phyloP scores from a whole-genome alignment of 2,329 filamentous ascomycete genomes.

The Cucurbitaria berberidis region DNA sequence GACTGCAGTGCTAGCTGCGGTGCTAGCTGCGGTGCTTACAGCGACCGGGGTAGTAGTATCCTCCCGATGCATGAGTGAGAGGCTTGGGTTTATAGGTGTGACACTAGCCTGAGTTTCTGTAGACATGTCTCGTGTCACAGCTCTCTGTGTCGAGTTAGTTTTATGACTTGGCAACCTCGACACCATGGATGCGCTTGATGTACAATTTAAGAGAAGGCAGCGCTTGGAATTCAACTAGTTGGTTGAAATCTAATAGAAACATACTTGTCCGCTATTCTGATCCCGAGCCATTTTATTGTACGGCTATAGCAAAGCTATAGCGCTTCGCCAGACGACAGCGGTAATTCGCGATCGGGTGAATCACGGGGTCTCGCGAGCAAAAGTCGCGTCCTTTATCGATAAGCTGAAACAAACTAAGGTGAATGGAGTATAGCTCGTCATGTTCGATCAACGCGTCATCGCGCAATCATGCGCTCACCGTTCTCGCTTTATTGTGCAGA shows the following conservation, averaged over 20 bases:
- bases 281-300: neutral
- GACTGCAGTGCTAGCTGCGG: constrained; percentile 1
- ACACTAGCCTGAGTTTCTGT: neutral
- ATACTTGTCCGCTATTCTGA: neutral
- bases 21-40: neutral
- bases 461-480: constrained; percentile 15
- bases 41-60: too few species aligned
- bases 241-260: neutral
- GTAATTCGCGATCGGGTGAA: neutral
- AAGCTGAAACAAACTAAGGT: neutral
- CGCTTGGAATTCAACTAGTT: neutral
- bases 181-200: neutral
- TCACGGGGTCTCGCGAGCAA: constrained; percentile 1
- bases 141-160: neutral
- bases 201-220: neutral
- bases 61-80: neutral
- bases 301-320: neutral
- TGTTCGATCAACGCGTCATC: constrained; percentile 28
- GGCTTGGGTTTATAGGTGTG: too few species aligned
- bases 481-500: neutral
- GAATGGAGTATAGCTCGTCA: neutral
- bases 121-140: neutral
- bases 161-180: neutral
- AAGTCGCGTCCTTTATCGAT: neutral
- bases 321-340: neutral